These are phyloP conservation scores for Caloboletus inedulis DNA, from an alignment of 1,284 basidiomycete genomes.

Conservation along the genomic window DNA sequence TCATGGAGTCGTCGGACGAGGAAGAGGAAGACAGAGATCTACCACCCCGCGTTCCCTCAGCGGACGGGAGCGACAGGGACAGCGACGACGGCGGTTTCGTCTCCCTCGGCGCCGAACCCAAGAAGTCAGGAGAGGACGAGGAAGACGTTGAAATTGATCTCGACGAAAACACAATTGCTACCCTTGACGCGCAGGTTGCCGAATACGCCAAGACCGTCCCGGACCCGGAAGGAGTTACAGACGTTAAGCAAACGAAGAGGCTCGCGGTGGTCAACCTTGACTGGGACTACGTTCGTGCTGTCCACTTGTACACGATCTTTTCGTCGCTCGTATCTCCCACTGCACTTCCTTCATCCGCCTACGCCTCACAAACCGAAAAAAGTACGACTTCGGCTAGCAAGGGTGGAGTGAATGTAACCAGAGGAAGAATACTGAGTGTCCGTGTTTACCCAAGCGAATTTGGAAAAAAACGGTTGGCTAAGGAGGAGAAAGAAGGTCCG, in stretches of 20 bases:
- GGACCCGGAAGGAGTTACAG: conserved; percentile 34
- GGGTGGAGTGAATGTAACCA: conserved; percentile 33
- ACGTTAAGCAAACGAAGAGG: conserved; percentile 59
- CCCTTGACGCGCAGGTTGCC: conserved; percentile 72
- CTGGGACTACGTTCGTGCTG: conserved; percentile 95
- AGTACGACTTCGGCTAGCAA: conserved; percentile 2
- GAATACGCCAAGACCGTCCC: conserved; percentile 51
- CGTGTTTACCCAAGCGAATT: conserved; percentile 92
- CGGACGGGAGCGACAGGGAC: conserved; percentile 39
- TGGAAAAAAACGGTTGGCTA: conserved; percentile 84
- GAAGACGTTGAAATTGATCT: conserved; percentile 70
- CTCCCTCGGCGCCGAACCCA: conserved; percentile 45
- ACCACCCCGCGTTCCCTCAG: conserved; percentile 30
- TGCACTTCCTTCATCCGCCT: conserved; percentile 38
- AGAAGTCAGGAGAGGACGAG: conserved; percentile 29
- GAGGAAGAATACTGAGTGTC: conserved; percentile 71
- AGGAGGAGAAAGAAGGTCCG: conserved; percentile 89
- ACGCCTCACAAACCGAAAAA: conserved; percentile 16
- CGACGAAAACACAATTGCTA: conserved; percentile 69
- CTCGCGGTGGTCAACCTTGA: conserved; percentile 95
- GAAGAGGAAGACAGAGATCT: conserved; percentile 49
- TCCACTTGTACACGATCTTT: conserved; percentile 91
- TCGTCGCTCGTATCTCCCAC: conserved; percentile 78
- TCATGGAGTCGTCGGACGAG: conserved; percentile 87
- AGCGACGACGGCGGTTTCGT: conserved; percentile 51